Evolutionary conservation across 2,329 filamentous ascomycete species (phyloP).

Genomic region (Penicillium hordei): DNA sequence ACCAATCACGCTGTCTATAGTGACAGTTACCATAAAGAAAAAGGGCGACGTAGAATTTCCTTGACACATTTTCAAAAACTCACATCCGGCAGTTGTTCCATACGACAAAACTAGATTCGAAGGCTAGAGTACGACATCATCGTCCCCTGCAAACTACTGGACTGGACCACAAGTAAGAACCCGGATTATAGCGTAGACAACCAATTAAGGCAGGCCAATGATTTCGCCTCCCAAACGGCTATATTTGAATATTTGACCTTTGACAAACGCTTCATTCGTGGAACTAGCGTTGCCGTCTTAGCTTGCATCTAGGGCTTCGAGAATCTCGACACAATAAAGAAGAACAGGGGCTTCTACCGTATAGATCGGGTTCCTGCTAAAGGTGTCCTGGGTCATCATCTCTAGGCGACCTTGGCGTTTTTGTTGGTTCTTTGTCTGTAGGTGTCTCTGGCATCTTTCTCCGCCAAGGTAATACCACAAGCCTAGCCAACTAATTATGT

Average conservation of each 20-base stretch:
- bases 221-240: conserved; percentile 9
- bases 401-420: too few species aligned
- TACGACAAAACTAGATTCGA: conserved; percentile 6
- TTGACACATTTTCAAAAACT: conserved; percentile 9
- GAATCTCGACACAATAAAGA: conserved; percentile 1
- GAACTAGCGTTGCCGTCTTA: conserved; percentile 5
- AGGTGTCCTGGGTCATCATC: too few species aligned
- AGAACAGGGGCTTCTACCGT: too few species aligned
- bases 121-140: conserved; percentile 11
- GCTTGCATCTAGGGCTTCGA: conserved; percentile 1
- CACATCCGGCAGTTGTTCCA: conserved; percentile 4
- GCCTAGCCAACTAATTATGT: too few species aligned
- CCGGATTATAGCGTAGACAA: conserved; percentile 10
- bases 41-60: conserved; percentile 1
- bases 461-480: too few species aligned
- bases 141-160: conserved; percentile 9
- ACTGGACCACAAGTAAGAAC: conserved; percentile 8
- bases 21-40: conserved; percentile 1
- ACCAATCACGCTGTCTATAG: conserved; percentile 9
- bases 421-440: too few species aligned
- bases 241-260: not conserved
- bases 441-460: too few species aligned
- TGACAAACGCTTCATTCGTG: conserved; percentile 12
- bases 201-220: conserved; percentile 10
- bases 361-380: too few species aligned